Percentiles rank a stretch among this genome's conserved stretches.
These are phyloP conservation scores for Nakazawaea populi DNA, from an alignment of 805 yeast genomes.

Conservation along the genomic window DNA sequence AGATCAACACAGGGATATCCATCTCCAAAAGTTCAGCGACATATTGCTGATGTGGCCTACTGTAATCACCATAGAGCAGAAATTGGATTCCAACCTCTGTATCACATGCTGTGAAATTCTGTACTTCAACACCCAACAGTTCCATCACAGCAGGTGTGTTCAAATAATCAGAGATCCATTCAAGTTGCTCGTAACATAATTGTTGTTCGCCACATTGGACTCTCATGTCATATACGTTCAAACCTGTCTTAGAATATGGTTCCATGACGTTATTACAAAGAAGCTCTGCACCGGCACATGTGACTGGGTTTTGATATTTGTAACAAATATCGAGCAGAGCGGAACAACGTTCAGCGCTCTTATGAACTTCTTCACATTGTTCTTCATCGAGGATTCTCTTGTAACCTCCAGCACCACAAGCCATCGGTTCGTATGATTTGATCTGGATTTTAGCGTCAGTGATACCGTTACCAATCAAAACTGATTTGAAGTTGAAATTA, in stretches of 20 bases:
- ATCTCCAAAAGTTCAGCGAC: conserved; percentile 67
- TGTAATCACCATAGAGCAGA: conserved; percentile 82
- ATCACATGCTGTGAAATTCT: conserved; percentile 58
- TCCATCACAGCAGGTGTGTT: conserved; percentile 69
- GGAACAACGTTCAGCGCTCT: conserved; percentile 69
- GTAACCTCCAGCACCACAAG: conserved; percentile 85
- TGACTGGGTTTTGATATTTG: conserved; percentile 61
- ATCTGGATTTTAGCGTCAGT: conserved; percentile 81
- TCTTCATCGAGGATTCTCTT: conserved; percentile 41
- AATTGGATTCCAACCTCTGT: conserved; percentile 74
- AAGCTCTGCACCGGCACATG: conserved; percentile 85
- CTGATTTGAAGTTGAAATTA: conserved; percentile 62
- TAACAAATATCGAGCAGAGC: conserved; percentile 74
- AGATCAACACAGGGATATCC: conserved; percentile 76
- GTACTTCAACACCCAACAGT: conserved; percentile 89
- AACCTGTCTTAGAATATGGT: conserved; percentile 81
- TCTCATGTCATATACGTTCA: conserved; percentile 87
- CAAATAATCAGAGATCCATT: conserved; percentile 65
- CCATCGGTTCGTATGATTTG: conserved; percentile 83
- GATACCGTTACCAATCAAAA: conserved; percentile 85
- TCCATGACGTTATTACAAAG: conserved; percentile 82
- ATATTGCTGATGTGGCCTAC: conserved; percentile 78
- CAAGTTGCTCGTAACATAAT: conserved; percentile 63
- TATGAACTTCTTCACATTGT: conserved; percentile 67
- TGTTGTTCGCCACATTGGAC: conserved; percentile 58